phyloP scores from a whole-genome alignment of 83 land plant genomes.

The Picea engelmannii region DNA sequence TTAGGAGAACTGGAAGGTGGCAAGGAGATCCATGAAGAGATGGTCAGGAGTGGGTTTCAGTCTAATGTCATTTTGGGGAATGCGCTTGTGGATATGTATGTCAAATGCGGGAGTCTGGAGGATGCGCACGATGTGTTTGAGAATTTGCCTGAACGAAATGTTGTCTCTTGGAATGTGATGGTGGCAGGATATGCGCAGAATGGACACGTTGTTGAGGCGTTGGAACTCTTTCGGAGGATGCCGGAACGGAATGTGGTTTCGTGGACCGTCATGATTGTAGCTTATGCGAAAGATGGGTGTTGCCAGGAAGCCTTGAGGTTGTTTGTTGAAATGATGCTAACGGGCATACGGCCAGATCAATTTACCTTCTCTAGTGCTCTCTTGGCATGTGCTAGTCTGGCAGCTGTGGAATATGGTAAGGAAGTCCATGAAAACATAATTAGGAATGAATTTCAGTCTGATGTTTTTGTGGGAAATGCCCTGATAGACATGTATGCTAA shows the following conservation, averaged over 20 bases:
- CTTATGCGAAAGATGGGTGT: too few species aligned
- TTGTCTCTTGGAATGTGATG: not conserved
- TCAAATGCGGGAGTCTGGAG: not conserved
- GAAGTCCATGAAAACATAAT: constrained; percentile 36
- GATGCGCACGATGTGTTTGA: not conserved
- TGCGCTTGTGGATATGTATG: constrained; percentile 1
- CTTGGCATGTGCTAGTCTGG: constrained; percentile 45
- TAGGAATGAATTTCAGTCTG: constrained; percentile 21
- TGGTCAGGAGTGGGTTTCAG: not conserved
- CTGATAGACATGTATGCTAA: constrained; percentile 57
- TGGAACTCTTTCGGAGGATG: not conserved
- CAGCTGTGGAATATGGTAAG: constrained; percentile 17
- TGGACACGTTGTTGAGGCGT: not conserved
- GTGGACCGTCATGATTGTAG: too few species aligned
- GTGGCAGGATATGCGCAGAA: not conserved
- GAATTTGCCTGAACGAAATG: not conserved
- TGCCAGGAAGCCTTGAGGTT: too few species aligned
- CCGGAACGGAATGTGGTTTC: not conserved
- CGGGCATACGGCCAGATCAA: constrained; percentile 23
- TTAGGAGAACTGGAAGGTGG: constrained; percentile 24
- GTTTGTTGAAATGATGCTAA: not conserved
- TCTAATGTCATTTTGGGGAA: not conserved
- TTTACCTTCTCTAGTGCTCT: constrained; percentile 40
- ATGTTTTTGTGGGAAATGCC: constrained; percentile 48
- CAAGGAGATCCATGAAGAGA: constrained; percentile 41